These are phyloP conservation scores for Colletotrichum paranaense DNA, from an alignment of 2,329 filamentous ascomycete species.

Conservation along the genomic window DNA sequence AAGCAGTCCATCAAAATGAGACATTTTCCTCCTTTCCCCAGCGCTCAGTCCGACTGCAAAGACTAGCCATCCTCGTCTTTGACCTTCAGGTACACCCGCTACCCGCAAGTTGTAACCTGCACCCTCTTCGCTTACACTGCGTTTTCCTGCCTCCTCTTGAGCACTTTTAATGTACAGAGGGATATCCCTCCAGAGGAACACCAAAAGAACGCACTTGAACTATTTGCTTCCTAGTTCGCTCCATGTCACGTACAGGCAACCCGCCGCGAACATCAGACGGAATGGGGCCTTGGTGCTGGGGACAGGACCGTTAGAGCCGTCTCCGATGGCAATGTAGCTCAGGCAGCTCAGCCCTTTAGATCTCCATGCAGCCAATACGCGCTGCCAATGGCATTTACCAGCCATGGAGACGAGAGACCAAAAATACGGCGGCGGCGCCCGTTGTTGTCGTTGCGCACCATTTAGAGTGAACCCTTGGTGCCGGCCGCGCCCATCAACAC, in stretches of 20 bases:
- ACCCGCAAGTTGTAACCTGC: not conserved
- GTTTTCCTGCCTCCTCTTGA: conserved; percentile 2
- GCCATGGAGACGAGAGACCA: not conserved
- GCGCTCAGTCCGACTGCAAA: conserved; percentile 14
- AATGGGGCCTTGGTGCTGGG: not conserved
- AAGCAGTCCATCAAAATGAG: conserved; percentile 23
- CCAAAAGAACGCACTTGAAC: conserved; percentile 10
- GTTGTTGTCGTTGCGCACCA: conserved; percentile 14
- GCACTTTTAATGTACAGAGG: not conserved
- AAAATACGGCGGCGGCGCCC: conserved; percentile 1
- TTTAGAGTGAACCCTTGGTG: conserved; percentile 4
- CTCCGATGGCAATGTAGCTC: not conserved
- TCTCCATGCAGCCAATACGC: conserved; percentile 15
- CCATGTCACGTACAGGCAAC: conserved; percentile 1
- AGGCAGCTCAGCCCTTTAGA: conserved; percentile 10
- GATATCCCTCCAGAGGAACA: not conserved
- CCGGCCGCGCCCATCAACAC: not conserved
- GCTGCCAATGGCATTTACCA: conserved; percentile 13
- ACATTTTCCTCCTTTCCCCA: conserved; percentile 27
- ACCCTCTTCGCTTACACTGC: not conserved
- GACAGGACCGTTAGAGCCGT: conserved; percentile 7
- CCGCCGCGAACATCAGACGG: conserved; percentile 16
- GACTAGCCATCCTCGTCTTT: conserved; percentile 25
- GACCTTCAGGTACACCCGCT: conserved; percentile 22
- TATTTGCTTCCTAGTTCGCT: not conserved